These are phyloP conservation scores for Uncinocarpus reesii DNA, from an alignment of 2,329 filamentous ascomycete genomes.

Conservation along the genomic window DNA sequence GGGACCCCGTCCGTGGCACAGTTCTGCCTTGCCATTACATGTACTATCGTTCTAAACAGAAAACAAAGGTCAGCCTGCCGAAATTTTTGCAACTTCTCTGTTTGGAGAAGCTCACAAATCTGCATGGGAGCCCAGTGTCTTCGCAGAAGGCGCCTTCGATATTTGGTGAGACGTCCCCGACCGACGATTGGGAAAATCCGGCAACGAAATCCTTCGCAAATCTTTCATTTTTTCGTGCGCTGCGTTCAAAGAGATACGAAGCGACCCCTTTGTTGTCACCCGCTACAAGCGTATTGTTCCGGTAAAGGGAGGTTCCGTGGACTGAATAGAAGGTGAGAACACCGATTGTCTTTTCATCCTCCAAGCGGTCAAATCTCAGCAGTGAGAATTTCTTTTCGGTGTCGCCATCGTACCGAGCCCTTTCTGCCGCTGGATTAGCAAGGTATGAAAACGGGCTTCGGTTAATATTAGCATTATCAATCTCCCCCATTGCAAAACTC, in stretches of 20 bases:
- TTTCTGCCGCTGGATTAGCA: constrained; percentile 69
- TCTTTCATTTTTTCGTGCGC: constrained; percentile 44
- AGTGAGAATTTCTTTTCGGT: constrained; percentile 72
- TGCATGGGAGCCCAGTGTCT: constrained; percentile 52
- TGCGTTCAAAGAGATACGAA: constrained; percentile 70
- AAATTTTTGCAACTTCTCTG: background rate
- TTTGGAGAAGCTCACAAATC: constrained; percentile 23
- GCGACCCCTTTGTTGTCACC: constrained; percentile 98
- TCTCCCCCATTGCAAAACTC: constrained; percentile 56
- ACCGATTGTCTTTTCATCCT: constrained; percentile 66
- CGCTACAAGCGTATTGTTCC: constrained; percentile 81
- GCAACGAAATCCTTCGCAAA: constrained; percentile 66
- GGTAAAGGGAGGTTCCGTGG: constrained; percentile 81
- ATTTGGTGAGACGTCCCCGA: constrained; percentile 85
- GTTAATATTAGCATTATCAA: constrained; percentile 74
- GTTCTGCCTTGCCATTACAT: constrained; percentile 45
- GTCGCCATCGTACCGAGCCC: constrained; percentile 53
- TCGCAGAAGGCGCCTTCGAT: constrained; percentile 82
- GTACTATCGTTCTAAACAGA: constrained; percentile 60
- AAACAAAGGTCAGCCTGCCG: background rate
- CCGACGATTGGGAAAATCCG: constrained; percentile 83
- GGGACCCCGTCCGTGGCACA: constrained; percentile 39
- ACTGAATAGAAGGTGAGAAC: constrained; percentile 85
- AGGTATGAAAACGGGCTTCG: constrained; percentile 81
- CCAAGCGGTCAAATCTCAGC: constrained; percentile 63